These are phyloP conservation scores for Irpex rosettiformis DNA, from an alignment of 1,284 basidiomycete genomes.

Conservation along the genomic window DNA sequence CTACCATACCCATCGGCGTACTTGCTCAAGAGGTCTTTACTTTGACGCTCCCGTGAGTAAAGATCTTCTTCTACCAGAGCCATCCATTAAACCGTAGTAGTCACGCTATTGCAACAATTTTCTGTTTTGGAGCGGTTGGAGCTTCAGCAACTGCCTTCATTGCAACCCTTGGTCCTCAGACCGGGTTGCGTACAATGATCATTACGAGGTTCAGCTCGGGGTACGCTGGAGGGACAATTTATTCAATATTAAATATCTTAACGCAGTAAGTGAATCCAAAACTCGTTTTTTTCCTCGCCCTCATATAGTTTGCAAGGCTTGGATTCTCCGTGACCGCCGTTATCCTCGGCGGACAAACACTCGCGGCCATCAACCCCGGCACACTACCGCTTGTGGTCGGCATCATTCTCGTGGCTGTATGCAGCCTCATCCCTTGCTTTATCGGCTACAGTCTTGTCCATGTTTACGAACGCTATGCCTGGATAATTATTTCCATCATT, in stretches of 20 bases:
- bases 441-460: constrained; percentile 53
- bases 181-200: constrained; percentile 62
- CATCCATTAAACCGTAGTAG: constrained; percentile 23
- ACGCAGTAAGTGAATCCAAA: constrained; percentile 38
- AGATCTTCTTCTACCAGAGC: neutral
- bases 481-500: constrained; percentile 53
- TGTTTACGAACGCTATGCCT: constrained; percentile 59
- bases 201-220: constrained; percentile 54
- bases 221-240: constrained; percentile 51
- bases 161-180: constrained; percentile 57
- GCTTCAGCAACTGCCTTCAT: constrained; percentile 44
- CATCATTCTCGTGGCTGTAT: constrained; percentile 41
- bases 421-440: constrained; percentile 45
- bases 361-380: constrained; percentile 40
- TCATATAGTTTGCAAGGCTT: constrained; percentile 29
- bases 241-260: constrained; percentile 56
- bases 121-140: constrained; percentile 44
- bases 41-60: constrained; percentile 44
- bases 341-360: constrained; percentile 46
- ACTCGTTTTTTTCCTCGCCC: too few relatives aligned
- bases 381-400: constrained; percentile 42
- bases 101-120: constrained; percentile 38
- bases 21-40: constrained; percentile 50
- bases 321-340: constrained; percentile 44
- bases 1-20: constrained; percentile 56